Evolutionary conservation across 768 basidiomycete species (phyloP).

Genomic region (Tylopilus rubrobrunneus): DNA sequence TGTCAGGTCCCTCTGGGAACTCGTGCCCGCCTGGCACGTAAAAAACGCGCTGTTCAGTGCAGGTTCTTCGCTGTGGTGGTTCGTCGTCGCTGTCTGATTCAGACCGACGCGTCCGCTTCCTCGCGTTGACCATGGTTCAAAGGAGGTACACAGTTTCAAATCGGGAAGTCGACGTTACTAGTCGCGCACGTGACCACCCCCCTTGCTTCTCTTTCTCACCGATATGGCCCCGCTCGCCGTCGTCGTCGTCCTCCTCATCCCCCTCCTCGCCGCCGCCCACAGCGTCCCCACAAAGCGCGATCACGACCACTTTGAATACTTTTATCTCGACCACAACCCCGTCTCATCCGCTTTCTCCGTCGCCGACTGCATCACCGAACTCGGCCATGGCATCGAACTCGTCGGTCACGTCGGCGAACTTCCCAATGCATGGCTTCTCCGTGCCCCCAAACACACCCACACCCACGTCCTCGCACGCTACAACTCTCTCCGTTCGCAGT

Average conservation of each 20-base stretch:
- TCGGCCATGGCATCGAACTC: conserved; percentile 81
- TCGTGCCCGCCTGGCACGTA: conserved; percentile 26
- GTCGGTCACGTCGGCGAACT: conserved; percentile 89
- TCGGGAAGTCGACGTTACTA: background rate
- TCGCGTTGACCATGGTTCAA: conserved; percentile 20
- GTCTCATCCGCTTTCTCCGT: conserved; percentile 49
- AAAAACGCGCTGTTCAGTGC: conserved; percentile 10
- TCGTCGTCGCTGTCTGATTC: conserved; percentile 18
- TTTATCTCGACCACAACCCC: conserved; percentile 68
- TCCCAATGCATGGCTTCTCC: conserved; percentile 77
- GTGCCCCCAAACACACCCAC: conserved; percentile 39
- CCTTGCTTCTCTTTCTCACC: background rate
- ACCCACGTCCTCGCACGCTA: conserved; percentile 44
- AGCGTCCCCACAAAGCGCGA: conserved; percentile 35
- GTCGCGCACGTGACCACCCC: conserved; percentile 10
- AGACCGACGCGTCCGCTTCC: conserved; percentile 25
- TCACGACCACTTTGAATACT: conserved; percentile 76
- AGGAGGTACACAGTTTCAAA: background rate
- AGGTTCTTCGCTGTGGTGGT: conserved; percentile 4
- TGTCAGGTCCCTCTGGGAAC: conserved; percentile 38
- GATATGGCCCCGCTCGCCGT: conserved; percentile 12
- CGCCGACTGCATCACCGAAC: conserved; percentile 49
- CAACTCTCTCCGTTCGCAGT: conserved; percentile 38
- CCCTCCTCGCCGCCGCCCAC: conserved; percentile 1
- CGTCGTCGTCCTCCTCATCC: conserved; percentile 7